These are phyloP conservation scores for Terfezia claveryi DNA, from an alignment of 495 filamentous ascomycete species.

Conservation along the genomic window DNA sequence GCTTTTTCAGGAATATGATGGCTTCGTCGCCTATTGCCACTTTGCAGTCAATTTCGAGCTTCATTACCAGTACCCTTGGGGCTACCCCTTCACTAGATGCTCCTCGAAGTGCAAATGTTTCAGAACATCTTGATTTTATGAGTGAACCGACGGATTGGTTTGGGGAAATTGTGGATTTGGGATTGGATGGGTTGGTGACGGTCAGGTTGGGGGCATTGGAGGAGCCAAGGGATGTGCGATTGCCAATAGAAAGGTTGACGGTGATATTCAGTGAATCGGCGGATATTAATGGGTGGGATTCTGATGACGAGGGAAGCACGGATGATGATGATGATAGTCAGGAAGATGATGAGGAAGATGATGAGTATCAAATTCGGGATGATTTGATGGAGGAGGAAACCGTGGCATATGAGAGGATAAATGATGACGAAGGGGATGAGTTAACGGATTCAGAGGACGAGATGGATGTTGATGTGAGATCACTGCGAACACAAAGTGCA, in stretches of 20 bases:
- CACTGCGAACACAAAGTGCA: not conserved
- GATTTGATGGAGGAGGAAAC: constrained; percentile 20
- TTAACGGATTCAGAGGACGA: constrained; percentile 20
- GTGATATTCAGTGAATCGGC: constrained; percentile 21
- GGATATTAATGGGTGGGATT: constrained; percentile 8
- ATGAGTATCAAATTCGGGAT: constrained; percentile 21
- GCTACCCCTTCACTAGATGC: not conserved
- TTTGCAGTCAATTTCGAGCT: not conserved
- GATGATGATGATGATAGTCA: constrained; percentile 17
- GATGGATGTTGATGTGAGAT: constrained; percentile 9
- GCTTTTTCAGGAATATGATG: not conserved
- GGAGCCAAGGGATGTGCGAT: constrained; percentile 27
- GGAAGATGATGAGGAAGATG: constrained; percentile 16
- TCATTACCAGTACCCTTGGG: not conserved
- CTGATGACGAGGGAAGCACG: constrained; percentile 12
- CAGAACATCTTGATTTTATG: not conserved
- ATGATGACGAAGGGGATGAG: constrained; percentile 21
- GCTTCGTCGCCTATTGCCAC: not conserved
- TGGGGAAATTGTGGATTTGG: constrained; percentile 34
- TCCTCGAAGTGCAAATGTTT: not conserved
- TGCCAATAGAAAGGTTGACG: constrained; percentile 27
- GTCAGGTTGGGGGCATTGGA: constrained; percentile 30
- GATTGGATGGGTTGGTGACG: constrained; percentile 30
- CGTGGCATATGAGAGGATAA: constrained; percentile 22
- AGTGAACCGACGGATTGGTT: constrained; percentile 25